Base-by-base conservation (phyloP, 768 basidiomycete genomes). In the Mycena vulgaris region DNA sequence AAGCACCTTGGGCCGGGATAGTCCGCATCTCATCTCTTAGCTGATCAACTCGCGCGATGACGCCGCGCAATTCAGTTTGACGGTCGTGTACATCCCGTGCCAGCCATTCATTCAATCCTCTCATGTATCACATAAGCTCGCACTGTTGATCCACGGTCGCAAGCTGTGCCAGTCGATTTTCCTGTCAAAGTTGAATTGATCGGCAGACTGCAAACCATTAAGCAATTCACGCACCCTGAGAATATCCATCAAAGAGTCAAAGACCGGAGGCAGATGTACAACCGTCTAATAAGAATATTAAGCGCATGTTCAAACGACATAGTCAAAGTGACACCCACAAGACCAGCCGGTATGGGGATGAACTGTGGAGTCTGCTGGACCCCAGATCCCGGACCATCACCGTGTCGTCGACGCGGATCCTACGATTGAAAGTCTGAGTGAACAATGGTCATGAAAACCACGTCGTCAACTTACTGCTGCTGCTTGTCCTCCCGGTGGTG, bases 131-230 rank as follows among this genome's bases (percentile, higher is more conserved):
- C 88, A 93, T 93, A 58, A 94, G 81, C 76, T 93, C 93, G 42
- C 93, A 87, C 72, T 93, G 93, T 75, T 95, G 93, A 53, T 93
- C 91, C 17, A 94, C 87, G 30, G 92, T 92, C 0, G 92, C 93
- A 23, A 89, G 79, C 78, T 93, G 92, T 0, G 92, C 92, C 7
- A 89, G 79, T 5, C 91, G 91, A 78, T 93, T 94, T 82, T 94
- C 92, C 94, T 95, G 71, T 4, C 52, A n/a, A n/a, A n/a, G 23
- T 56, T 27, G 62, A 61, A 52, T 49, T 13, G 57, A 60, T 73
- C 68, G 56, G 72, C 21, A 61, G 60, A 56, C 7, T n/a, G 40
- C 47, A 57, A 63, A 37, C 10, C 33, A 13, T 23, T 19, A 42
- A 23, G 16, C 39, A 62, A 66, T 25, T 31, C 23, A 74, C 87